Conservation (phyloP, 2,329 filamentous ascomycete genomes). For the Exophiala sp. region DNA sequence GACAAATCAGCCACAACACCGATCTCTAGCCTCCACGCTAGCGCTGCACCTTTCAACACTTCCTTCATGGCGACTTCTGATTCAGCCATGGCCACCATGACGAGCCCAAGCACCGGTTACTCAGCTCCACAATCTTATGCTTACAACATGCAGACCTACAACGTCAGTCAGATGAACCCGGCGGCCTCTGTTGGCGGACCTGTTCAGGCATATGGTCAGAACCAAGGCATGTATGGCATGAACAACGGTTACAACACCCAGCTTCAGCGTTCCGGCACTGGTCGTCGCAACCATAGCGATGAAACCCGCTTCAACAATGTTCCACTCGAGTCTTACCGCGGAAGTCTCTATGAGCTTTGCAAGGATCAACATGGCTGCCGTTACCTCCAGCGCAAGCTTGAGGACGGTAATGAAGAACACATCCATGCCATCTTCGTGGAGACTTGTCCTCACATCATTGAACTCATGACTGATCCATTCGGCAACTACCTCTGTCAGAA, state of each 20-base stretch:
- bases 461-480: constrained; percentile 98
- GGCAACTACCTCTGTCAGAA: constrained; percentile 99
- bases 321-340: constrained; percentile 73
- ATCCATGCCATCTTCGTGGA: constrained; percentile 92
- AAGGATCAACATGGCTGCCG: constrained; percentile 98
- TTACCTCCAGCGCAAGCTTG: constrained; percentile 94
- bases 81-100: constrained; percentile 35
- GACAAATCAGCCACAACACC: constrained; percentile 18
- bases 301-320: constrained; percentile 74
- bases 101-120: constrained; percentile 34
- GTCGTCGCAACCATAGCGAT: constrained; percentile 57
- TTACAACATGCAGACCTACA: constrained; percentile 31
- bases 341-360: constrained; percentile 84
- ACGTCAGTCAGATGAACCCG: constrained; percentile 24
- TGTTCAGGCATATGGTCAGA: constrained; percentile 44
- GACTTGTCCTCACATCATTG: constrained; percentile 88
- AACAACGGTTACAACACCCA: constrained; percentile 51
- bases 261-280: constrained; percentile 67
- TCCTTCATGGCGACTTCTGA: constrained; percentile 42
- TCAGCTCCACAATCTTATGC: constrained; percentile 51
- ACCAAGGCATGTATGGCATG: constrained; percentile 55
- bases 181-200: constrained; percentile 32
- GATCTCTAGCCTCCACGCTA: constrained; percentile 62
- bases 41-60: constrained; percentile 74
- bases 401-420: constrained; percentile 78